Base-by-base conservation (phyloP, 352 stramenopile genomes). In the Pythium grandisporangium region DNA sequence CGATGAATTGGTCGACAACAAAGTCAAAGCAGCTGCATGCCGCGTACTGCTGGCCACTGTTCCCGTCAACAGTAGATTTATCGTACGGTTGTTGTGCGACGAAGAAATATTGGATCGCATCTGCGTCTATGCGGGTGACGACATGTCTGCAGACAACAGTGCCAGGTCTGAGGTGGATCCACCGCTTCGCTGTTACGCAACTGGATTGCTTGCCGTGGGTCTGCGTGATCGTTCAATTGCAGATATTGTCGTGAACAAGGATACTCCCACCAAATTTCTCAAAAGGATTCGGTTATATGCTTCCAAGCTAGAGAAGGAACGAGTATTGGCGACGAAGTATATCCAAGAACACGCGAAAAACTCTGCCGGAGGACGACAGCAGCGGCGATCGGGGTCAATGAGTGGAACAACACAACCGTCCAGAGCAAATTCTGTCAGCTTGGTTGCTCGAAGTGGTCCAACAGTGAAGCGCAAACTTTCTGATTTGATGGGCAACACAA, bases 171-270 rank as follows among this genome's bases (percentile, higher is more conserved):
- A n/a, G n/a, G 25, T 38, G 0, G 71, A 85, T 25, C 59, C 73
- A 4, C 51, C 58, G 7, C 39, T 93, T 30, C 74, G 73, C 12
- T 88, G 76, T 32, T 90, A 93, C 40, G 76, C 76, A 0, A 87
- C 79, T 2, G 79, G 79, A 3, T 45, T 93, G 21, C 52, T 93
- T 2, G 78, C 79, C 11, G 70, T 90, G 12, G 79, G 71, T 6
- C 46, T 93, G 1, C 61, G 79, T n/a, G 79, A 93, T 34, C 76
- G 79, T 21, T 89, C 76, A 4, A 58, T 90, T 41, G 79, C 79
- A 2, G 76, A 90, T 34, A 73, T 75, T 4, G 74, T 93, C 22
- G 79, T 93, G 22, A 93, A 93, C 58, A 80, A 78, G 19, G 79
- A 87, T 6, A 84, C 71, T 0, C 54, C 76, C 1, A 44, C 86